A percentile compares a stretch with the other conserved stretches of the same genome.
Conservation (phyloP, 2,329 filamentous ascomycete species). For the Colletotrichum trifolii region DNA sequence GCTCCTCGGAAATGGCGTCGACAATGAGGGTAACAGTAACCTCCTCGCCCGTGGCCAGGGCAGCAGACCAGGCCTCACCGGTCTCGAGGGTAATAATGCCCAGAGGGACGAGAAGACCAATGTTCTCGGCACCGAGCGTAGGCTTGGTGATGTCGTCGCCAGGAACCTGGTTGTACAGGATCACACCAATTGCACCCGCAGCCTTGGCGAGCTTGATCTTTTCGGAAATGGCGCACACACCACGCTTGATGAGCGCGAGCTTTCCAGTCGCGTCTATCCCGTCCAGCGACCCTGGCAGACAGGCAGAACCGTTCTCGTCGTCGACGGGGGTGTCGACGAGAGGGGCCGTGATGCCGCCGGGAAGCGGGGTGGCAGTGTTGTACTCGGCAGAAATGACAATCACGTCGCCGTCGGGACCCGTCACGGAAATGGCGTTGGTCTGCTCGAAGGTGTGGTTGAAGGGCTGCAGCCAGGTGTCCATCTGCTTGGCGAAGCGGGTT, state of each 20-base stretch:
- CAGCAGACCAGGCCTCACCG: constrained; percentile 48
- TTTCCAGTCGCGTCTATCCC: constrained; percentile 56
- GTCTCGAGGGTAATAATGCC: constrained; percentile 49
- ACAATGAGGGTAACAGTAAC: constrained; percentile 49
- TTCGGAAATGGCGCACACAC: constrained; percentile 52
- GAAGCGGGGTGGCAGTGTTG: constrained; percentile 55
- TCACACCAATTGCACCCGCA: constrained; percentile 54
- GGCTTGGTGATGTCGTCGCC: constrained; percentile 56
- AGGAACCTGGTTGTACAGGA: constrained; percentile 71
- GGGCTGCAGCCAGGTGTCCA: constrained; percentile 53
- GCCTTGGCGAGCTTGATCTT: constrained; percentile 57
- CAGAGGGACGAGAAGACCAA: constrained; percentile 48
- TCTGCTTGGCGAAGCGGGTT: constrained; percentile 48
- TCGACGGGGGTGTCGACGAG: constrained; percentile 52
- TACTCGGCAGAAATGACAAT: constrained; percentile 56
- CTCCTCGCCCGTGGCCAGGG: constrained; percentile 46
- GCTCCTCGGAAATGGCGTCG: constrained; percentile 49
- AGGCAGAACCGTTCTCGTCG: constrained; percentile 51
- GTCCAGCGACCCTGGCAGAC: constrained; percentile 54
- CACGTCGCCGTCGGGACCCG: constrained; percentile 57
- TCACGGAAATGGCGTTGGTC: constrained; percentile 54
- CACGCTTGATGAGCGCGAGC: constrained; percentile 57
- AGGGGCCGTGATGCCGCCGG: constrained; percentile 47
- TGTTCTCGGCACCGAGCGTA: constrained; percentile 61
- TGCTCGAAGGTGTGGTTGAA: constrained; percentile 52